Evolutionary conservation across 2,329 filamentous ascomycete genomes (phyloP), one percentile per base, ranked within the genome.

Genomic region (Waltergamsia citrina): DNA sequence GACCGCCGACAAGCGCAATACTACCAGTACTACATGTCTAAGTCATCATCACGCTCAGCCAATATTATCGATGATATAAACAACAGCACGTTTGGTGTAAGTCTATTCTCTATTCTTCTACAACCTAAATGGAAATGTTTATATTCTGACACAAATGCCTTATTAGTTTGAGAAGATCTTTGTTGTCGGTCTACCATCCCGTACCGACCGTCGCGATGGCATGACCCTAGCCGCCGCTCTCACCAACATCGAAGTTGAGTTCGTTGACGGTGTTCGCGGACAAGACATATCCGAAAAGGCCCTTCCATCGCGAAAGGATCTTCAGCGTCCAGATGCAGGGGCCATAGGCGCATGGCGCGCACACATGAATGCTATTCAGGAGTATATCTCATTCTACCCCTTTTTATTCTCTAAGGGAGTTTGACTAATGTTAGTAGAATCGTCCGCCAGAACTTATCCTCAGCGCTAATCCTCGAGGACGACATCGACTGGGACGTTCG

Each of bases 401-500:
- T 11, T 7, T 34, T 40, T 12, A n/a, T 24, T n/a, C 28, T 16
- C 18, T 20, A 10, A 10, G 26, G 14, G 7, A 19, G 8, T 12
- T 7, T n/a, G 20, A 4, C 18, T 5, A 25, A 8, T n/a, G 11
- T 19, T 15, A 8, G 10, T 23, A 57, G 55, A 16, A 52, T 74
- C 10, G 55, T 73, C 10, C 51, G 60, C n/a, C 49, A 60, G 9
- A 59, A 62, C 26, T 42, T 70, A 3, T 51, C 56, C 2, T 66
- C 63, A 2, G 69, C 66, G 0, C 50, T 75, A 3, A 66, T 75
- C 19, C 46, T 75, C 18, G 71, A 76, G 43, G 71, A 75, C 43
- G 71, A 75, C 36, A 59, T 63, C 15, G 71, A 76, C 50, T 76
- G 71, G 71, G 71, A 75, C 36, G 49, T 74, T 10, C 53, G 59